Evolutionary conservation across 305 asterid species (phyloP).

Genomic region (Fraxinus nigra): DNA sequence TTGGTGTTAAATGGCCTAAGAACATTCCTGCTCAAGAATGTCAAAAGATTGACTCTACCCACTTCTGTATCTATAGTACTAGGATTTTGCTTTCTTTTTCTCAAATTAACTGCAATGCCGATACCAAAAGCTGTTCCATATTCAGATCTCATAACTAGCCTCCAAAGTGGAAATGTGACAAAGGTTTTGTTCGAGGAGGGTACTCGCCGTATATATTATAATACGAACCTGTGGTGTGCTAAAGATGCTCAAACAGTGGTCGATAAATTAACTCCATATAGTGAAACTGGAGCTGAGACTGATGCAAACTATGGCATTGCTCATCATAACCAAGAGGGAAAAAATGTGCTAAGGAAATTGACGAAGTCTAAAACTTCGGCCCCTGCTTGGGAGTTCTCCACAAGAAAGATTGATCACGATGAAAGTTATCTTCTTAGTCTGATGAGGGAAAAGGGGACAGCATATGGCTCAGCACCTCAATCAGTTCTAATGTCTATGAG

Average conservation of each 20-base stretch:
- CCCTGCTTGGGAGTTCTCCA: conserved; percentile 72
- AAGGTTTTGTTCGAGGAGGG: conserved; percentile 92
- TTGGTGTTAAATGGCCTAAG: conserved; percentile 48
- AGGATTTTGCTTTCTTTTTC: conserved; percentile 72
- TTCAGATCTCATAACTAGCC: conserved; percentile 65
- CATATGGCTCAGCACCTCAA: conserved; percentile 84
- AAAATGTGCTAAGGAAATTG: conserved; percentile 32
- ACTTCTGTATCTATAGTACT: conserved; percentile 56
- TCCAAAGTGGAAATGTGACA: conserved; percentile 62
- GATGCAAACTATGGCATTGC: conserved; percentile 22
- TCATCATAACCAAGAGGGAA: conserved; percentile 19
- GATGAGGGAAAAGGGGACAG: conserved; percentile 77
- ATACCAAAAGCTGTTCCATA: conserved; percentile 69
- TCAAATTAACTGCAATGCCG: conserved; percentile 66
- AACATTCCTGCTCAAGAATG: conserved; percentile 60
- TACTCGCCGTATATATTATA: conserved; percentile 72
- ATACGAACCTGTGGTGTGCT: conserved; percentile 29
- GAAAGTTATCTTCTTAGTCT: conserved; percentile 79
- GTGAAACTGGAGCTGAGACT: conserved; percentile 26
- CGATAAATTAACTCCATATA: conserved; percentile 13
- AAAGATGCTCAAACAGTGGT: conserved; percentile 27
- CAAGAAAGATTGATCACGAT: conserved; percentile 92
- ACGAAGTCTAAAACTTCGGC: conserved; percentile 33
- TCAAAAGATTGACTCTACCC: conserved; percentile 53
- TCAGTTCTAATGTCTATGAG: conserved; percentile 62